Evolutionary conservation across 2,329 filamentous ascomycete species (phyloP).

Genomic region (Exophiala calicioides): DNA sequence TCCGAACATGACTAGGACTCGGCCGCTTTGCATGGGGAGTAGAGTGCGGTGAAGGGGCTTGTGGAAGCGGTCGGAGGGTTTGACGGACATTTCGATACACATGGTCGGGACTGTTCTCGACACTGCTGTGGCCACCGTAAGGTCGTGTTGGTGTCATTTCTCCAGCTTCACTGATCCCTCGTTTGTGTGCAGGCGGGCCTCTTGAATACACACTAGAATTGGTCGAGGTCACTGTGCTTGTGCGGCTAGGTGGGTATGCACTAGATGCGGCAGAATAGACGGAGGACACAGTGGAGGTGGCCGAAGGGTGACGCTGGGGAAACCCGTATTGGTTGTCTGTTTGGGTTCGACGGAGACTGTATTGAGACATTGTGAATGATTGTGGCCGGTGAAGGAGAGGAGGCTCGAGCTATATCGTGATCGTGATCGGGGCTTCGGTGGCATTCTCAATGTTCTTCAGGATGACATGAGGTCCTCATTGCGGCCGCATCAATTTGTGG

Average conservation of each 20-base stretch:
- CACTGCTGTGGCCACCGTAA: constrained; percentile 48
- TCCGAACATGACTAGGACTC: constrained; percentile 51
- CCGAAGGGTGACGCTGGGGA: constrained; percentile 56
- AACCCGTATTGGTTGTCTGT: constrained; percentile 23
- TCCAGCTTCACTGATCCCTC: constrained; percentile 73
- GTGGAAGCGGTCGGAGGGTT: constrained; percentile 73
- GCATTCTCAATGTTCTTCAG: constrained; percentile 16
- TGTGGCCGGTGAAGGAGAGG: background rate
- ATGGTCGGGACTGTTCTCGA: constrained; percentile 57
- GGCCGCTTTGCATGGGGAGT: constrained; percentile 39
- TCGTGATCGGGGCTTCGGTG: constrained; percentile 14
- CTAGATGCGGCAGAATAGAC: constrained; percentile 52
- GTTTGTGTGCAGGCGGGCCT: constrained; percentile 60
- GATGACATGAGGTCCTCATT: constrained; percentile 8
- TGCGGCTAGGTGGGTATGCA: constrained; percentile 55
- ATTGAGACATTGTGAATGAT: constrained; percentile 27
- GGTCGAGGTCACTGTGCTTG: constrained; percentile 72
- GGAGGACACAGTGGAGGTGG: constrained; percentile 57
- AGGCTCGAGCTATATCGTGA: constrained; percentile 10
- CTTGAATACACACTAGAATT: constrained; percentile 61
- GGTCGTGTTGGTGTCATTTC: constrained; percentile 53
- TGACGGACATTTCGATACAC: constrained; percentile 73
- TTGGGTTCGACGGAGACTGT: constrained; percentile 26
- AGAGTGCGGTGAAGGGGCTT: constrained; percentile 58
- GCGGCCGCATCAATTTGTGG: background rate